Conservation (phyloP, 208 protist genomes). For the Acanthamoeba royreba region DNA sequence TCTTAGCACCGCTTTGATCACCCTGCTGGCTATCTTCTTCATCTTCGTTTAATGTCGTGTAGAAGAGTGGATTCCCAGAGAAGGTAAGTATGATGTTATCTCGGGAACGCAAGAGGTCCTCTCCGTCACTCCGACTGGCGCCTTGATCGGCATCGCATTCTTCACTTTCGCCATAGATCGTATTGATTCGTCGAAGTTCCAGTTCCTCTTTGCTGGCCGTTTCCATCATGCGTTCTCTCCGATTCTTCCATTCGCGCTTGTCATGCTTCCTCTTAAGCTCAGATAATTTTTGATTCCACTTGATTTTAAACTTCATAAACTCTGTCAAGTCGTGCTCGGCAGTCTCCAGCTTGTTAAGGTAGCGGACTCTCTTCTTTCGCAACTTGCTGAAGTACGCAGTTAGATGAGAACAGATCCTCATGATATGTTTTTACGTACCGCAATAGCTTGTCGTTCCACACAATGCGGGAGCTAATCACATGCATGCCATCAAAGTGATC, state of each 20-base stretch:
- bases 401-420: too few species aligned
- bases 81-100: conserved; percentile 4
- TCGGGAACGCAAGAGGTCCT: too few species aligned
- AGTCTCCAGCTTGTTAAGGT: not conserved
- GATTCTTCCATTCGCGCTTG: not conserved
- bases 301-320: not conserved
- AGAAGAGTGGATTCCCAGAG: not conserved
- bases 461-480: not conserved
- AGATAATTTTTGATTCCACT: not conserved
- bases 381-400: too few species aligned
- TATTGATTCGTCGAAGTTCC: too few species aligned
- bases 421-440: not conserved
- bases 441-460: not conserved
- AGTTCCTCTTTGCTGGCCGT: not conserved
- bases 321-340: not conserved
- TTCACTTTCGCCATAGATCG: too few species aligned
- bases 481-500: conserved; percentile 6
- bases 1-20: not conserved
- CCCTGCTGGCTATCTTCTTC: not conserved
- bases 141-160: too few species aligned
- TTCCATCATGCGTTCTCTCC: not conserved
- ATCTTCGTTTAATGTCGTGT: not conserved
- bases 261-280: not conserved
- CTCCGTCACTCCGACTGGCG: too few species aligned
- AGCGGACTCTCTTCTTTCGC: not conserved